Conservation (phyloP, 2,329 filamentous ascomycete genomes). For the Septoria linicola region DNA sequence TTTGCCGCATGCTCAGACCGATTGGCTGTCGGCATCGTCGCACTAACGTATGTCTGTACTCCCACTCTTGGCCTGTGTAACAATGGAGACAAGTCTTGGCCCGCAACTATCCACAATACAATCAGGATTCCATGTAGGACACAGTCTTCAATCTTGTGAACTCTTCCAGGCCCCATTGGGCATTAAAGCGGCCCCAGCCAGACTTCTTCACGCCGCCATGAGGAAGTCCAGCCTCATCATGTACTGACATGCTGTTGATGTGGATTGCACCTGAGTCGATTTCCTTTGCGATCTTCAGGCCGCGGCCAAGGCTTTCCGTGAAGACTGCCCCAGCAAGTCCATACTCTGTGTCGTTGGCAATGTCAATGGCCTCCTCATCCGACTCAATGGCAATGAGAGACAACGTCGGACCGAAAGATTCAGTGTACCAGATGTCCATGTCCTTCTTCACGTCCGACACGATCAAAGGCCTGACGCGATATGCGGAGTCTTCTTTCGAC, state of each 20-base stretch:
- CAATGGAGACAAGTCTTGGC: too few species aligned
- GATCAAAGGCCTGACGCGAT: constrained; percentile 62
- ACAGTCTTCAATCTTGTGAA: constrained; percentile 27
- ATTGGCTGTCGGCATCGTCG: too few species aligned
- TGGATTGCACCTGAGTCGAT: constrained; percentile 61
- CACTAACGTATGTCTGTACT: too few species aligned
- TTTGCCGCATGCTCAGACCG: too few species aligned
- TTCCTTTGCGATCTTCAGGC: constrained; percentile 45
- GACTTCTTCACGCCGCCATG: constrained; percentile 53
- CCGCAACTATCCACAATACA: too few species aligned
- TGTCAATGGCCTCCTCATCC: constrained; percentile 68
- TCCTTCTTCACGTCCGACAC: constrained; percentile 64
- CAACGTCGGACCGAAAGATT: constrained; percentile 76
- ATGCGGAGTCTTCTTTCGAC: constrained; percentile 32
- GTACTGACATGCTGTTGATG: constrained; percentile 53
- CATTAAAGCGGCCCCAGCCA: constrained; percentile 41
- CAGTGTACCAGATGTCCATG: constrained; percentile 74
- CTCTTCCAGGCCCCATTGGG: constrained; percentile 25
- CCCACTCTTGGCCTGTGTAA: too few species aligned
- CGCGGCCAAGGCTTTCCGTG: constrained; percentile 61
- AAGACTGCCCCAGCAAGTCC: constrained; percentile 72
- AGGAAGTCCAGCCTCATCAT: constrained; percentile 50
- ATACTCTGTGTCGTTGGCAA: constrained; percentile 82
- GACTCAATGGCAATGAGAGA: constrained; percentile 63
- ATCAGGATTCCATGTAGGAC: constrained; percentile 32